phyloP scores from a whole-genome alignment of 305 asterid species.

The Lippia alba region DNA sequence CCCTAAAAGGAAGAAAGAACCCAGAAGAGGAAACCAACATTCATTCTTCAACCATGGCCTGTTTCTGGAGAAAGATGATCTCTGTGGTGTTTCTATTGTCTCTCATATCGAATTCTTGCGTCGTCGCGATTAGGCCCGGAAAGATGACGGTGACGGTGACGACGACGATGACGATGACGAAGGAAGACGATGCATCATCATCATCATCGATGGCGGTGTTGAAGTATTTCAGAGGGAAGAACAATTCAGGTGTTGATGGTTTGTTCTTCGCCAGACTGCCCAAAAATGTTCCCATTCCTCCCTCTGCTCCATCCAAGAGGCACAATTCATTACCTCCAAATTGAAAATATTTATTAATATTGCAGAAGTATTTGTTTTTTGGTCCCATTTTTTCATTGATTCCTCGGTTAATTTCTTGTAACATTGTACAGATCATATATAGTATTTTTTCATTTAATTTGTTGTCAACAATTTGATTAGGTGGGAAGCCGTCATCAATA shows the following conservation, averaged over 20 bases:
- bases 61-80: conserved; percentile 11
- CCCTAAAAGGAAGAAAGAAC: neutral
- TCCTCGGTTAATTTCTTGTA: conserved; percentile 14
- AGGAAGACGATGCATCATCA: conserved; percentile 23
- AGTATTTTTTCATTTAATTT: neutral
- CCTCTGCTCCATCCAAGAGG: conserved; percentile 74
- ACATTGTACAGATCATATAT: conserved; percentile 31
- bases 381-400: neutral
- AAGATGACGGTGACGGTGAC: conserved; percentile 28
- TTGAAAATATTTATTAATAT: conserved; percentile 13
- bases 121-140: conserved; percentile 44
- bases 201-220: conserved; percentile 29
- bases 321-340: conserved; percentile 53
- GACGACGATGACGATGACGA: conserved; percentile 16
- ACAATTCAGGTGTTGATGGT: conserved; percentile 10
- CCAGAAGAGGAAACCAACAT: neutral
- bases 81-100: conserved; percentile 22
- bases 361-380: neutral
- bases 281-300: conserved; percentile 60
- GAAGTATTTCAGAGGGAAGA: conserved; percentile 36
- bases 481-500: neutral
- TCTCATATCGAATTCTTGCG: conserved; percentile 33
- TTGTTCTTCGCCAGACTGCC: conserved; percentile 53
- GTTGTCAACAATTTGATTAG: conserved; percentile 1
- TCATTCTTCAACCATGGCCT: conserved; percentile 23